Percentiles rank a stretch among this genome's conserved stretches.
phyloP scores from a whole-genome alignment of 129 eudicot genomes.

The Silybum marianum region DNA sequence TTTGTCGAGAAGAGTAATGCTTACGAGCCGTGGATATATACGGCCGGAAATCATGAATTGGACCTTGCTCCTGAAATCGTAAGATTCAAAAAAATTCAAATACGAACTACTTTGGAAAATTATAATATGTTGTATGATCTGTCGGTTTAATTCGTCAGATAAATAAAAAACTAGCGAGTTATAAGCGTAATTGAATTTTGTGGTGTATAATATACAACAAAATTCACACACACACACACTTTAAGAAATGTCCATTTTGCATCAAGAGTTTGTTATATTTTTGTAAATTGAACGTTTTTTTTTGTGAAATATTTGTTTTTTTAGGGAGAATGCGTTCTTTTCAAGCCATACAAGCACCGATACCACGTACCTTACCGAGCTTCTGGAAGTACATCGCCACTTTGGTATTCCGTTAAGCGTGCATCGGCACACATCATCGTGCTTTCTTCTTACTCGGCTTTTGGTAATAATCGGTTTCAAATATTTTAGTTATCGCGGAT shows the following conservation, averaged over 20 bases:
- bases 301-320: neutral
- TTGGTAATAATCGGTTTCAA: conserved; percentile 30
- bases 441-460: conserved; percentile 81
- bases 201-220: neutral
- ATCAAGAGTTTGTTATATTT: neutral
- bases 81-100: conserved; percentile 10
- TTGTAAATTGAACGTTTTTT: neutral
- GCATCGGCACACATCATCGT: conserved; percentile 73
- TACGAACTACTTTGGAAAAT: neutral
- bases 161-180: neutral
- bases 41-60: conserved; percentile 72
- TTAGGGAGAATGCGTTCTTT: conserved; percentile 52
- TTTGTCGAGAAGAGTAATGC: conserved; percentile 64
- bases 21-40: conserved; percentile 68
- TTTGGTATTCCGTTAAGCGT: conserved; percentile 74
- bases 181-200: neutral
- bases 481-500: neutral
- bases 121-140: neutral
- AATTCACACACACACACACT: neutral
- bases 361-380: conserved; percentile 63
- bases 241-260: neutral
- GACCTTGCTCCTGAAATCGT: conserved; percentile 74
- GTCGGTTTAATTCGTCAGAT: neutral
- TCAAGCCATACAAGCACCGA: conserved; percentile 64
- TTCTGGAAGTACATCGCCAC: conserved; percentile 67